These are phyloP conservation scores for Lactuca saligna DNA, from an alignment of 129 eudicot species.

Conservation along the genomic window DNA sequence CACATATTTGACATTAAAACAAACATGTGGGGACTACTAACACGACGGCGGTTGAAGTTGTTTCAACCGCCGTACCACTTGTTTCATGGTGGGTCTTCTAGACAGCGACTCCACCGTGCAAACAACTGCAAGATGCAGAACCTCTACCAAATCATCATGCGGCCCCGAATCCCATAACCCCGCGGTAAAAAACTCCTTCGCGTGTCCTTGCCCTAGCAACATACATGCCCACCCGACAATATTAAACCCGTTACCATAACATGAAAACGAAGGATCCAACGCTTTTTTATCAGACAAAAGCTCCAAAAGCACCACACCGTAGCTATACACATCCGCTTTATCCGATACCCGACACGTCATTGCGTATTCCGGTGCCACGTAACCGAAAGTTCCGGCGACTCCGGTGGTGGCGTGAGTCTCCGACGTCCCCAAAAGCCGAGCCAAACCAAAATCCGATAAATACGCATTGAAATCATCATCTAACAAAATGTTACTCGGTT, in stretches of 20 bases:
- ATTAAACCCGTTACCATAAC: constrained; percentile 75
- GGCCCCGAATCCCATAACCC: constrained; percentile 88
- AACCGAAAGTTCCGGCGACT: constrained; percentile 90
- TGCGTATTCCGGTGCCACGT: constrained; percentile 89
- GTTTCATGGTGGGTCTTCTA: constrained; percentile 80
- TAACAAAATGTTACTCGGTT: constrained; percentile 75
- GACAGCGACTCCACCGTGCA: constrained; percentile 80
- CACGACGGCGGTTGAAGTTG: constrained; percentile 84
- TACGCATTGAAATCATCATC: constrained; percentile 76
- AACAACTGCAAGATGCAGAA: constrained; percentile 68
- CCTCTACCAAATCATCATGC: constrained; percentile 81
- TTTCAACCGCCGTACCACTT: constrained; percentile 71
- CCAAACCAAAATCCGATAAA: constrained; percentile 76
- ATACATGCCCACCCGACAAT: constrained; percentile 82
- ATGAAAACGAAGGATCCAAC: constrained; percentile 77
- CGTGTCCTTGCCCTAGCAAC: constrained; percentile 69
- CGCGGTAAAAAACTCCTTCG: constrained; percentile 77
- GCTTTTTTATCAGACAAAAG: constrained; percentile 82
- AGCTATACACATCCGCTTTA: constrained; percentile 88
- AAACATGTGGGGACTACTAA: constrained; percentile 1
- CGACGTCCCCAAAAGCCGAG: constrained; percentile 71
- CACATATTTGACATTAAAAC: too few species aligned
- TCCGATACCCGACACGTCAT: constrained; percentile 95
- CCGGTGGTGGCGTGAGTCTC: constrained; percentile 92
- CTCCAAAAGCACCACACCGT: constrained; percentile 81